Evolutionary conservation across 768 basidiomycete species (phyloP), one percentile per base, ranked within the genome.

Genomic region (Dictyophora rubrovolvata): DNA sequence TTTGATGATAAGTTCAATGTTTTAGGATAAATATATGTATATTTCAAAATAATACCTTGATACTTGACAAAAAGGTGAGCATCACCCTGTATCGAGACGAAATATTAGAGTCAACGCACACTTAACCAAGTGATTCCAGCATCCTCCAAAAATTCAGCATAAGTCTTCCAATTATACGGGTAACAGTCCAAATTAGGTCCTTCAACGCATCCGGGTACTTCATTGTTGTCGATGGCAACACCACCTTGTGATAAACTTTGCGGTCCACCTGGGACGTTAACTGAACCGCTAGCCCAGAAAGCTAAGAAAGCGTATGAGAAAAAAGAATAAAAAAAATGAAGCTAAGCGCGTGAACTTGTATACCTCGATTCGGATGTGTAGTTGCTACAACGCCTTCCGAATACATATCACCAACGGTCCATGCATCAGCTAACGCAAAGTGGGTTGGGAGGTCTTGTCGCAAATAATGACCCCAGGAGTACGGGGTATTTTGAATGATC

Each of bases 371-470:
- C 1, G 57, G 57, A 21, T 52, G 21, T 18, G 62, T 60, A 37
- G 49, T 48, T 5, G 63, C 58, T 18, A 62, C 53, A 21, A 63
- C 54, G 22, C 34, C 33, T 37, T 62, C 51, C 42, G 61, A 42
- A 42, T 64, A 64, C 62, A 62, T 62, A 58, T 64, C 63, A 10
- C 12, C 63, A 14, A 62, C 47, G 4, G 63, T 60, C 57, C 58
- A 64, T 17, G 48, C 62, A 20, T 64, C 63, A 1, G 59, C 63
- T 17, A 64, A 33, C 28, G 53, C 59, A 34, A 55, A 64, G 33
- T 62, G 63, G 21, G 53, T 48, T 12, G 63, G 63, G 23, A 64
- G 35, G 54, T 64, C 63, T 23, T 55, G 23, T 16, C 62, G 42
- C 51, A 53, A 42, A 55, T 51, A 60, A 54, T 64, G 55, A n/a